phyloP scores from a whole-genome alignment of 345 rosid genomes.

The Eucalyptus leucophloia region DNA sequence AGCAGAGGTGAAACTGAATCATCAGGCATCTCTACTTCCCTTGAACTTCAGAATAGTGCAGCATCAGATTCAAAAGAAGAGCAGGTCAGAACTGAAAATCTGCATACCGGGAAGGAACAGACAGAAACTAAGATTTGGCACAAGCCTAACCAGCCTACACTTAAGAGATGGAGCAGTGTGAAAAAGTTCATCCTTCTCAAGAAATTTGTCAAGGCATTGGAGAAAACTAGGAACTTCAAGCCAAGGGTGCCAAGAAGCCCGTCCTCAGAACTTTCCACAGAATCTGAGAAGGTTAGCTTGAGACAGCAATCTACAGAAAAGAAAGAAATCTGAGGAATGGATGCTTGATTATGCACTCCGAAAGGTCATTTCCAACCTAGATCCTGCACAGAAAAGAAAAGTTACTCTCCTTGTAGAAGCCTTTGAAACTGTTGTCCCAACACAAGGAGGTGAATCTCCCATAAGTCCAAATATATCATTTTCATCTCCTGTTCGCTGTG shows the following conservation, averaged over 20 bases:
- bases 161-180: constrained; percentile 72
- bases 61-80: background rate
- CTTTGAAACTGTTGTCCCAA: constrained; percentile 66
- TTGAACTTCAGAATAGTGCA: background rate
- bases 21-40: constrained; percentile 10
- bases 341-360: constrained; percentile 89
- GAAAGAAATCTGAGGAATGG: constrained; percentile 72
- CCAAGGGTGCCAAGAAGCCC: constrained; percentile 22
- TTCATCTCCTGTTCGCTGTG: constrained; percentile 20
- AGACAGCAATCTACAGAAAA: constrained; percentile 51
- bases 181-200: constrained; percentile 58
- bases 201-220: constrained; percentile 78
- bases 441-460: constrained; percentile 12
- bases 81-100: background rate
- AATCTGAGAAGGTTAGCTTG: constrained; percentile 49
- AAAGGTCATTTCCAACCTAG: constrained; percentile 60
- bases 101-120: background rate
- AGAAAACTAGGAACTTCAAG: constrained; percentile 44
- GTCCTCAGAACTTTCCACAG: constrained; percentile 35
- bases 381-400: constrained; percentile 68
- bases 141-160: background rate
- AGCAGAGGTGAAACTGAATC: constrained; percentile 5
- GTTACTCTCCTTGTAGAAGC: constrained; percentile 89
- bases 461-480: constrained; percentile 1
- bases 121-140: background rate